Percentiles rank a stretch among this genome's conserved stretches.
phyloP scores from a whole-genome alignment of 192 early-diverging fungal genomes.

The Entophlyctis luteolus region DNA sequence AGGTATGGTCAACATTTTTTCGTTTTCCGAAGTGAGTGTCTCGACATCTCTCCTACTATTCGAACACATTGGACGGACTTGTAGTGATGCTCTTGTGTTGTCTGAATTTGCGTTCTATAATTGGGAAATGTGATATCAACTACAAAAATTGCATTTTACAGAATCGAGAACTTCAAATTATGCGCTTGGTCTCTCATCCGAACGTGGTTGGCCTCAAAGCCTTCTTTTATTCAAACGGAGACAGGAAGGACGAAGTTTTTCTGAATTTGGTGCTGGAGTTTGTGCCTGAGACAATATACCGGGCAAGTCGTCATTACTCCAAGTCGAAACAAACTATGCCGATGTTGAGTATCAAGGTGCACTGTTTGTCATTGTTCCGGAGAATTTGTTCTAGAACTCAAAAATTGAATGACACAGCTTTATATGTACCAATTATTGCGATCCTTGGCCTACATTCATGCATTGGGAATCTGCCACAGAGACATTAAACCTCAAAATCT shows the following conservation, averaged over 20 bases:
- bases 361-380: background rate
- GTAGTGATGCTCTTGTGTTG: background rate
- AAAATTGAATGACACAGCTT: slow-evolving; percentile 50
- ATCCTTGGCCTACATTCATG: slow-evolving; percentile 93
- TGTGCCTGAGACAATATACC: slow-evolving; percentile 96
- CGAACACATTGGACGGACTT: too few relatives aligned
- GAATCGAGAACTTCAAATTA: slow-evolving; percentile 91
- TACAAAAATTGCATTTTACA: slow-evolving; percentile 19
- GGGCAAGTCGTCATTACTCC: slow-evolving; percentile 84
- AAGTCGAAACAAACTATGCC: slow-evolving; percentile 95
- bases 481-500: slow-evolving; percentile 99
- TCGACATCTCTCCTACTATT: too few relatives aligned
- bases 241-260: slow-evolving; percentile 92
- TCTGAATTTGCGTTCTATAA: background rate
- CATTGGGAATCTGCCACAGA: slow-evolving; percentile 95
- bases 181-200: slow-evolving; percentile 87
- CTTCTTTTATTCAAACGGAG: slow-evolving; percentile 94
- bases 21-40: background rate
- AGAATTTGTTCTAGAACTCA: background rate
- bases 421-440: slow-evolving; percentile 99
- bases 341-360: slow-evolving; percentile 80
- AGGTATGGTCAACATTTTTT: slow-evolving; percentile 51
- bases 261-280: slow-evolving; percentile 94
- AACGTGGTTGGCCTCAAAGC: slow-evolving; percentile 88
- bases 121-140: background rate